A percentile compares a stretch with the other conserved stretches of the same genome.
These are phyloP conservation scores for Carpinus viminea DNA, from an alignment of 306 rosid genomes.

Conservation along the genomic window DNA sequence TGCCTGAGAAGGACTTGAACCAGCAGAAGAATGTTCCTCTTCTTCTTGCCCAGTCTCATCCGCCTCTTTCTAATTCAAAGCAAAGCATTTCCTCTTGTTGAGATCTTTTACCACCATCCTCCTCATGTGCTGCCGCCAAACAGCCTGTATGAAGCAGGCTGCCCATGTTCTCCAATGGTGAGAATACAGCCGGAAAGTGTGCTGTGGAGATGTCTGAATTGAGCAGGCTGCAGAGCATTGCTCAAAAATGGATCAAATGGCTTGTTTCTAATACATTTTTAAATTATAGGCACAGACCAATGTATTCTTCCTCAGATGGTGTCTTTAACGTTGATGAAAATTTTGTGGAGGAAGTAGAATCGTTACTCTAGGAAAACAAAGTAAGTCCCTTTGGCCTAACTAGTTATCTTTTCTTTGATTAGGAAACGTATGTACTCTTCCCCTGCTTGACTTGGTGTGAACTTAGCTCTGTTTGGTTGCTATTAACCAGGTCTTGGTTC, in stretches of 20 bases:
- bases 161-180: conserved; percentile 99
- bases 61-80: conserved; percentile 36
- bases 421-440: too few relatives aligned
- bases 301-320: conserved; percentile 55
- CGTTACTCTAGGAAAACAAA: conserved; percentile 58
- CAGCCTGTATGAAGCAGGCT: conserved; percentile 99
- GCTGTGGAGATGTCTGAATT: conserved; percentile 93
- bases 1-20: conserved; percentile 55
- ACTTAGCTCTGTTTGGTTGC: not conserved
- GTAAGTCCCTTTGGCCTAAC: conserved; percentile 31
- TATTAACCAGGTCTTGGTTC: conserved; percentile 65
- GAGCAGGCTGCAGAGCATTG: too few relatives aligned
- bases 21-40: conserved; percentile 31
- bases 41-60: conserved; percentile 47
- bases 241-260: too few relatives aligned
- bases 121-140: conserved; percentile 82
- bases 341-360: conserved; percentile 60
- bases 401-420: not conserved
- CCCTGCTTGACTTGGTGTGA: not conserved
- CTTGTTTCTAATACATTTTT: too few relatives aligned
- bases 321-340: conserved; percentile 4
- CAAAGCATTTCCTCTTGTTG: conserved; percentile 52
- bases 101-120: conserved; percentile 58
- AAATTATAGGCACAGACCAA: conserved; percentile 84
- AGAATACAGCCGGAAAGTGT: conserved; percentile 89